Percentiles rank a stretch among this genome's conserved stretches.
phyloP scores from a whole-genome alignment of 176 grass and related monocot genomes.

The Canna indica region DNA sequence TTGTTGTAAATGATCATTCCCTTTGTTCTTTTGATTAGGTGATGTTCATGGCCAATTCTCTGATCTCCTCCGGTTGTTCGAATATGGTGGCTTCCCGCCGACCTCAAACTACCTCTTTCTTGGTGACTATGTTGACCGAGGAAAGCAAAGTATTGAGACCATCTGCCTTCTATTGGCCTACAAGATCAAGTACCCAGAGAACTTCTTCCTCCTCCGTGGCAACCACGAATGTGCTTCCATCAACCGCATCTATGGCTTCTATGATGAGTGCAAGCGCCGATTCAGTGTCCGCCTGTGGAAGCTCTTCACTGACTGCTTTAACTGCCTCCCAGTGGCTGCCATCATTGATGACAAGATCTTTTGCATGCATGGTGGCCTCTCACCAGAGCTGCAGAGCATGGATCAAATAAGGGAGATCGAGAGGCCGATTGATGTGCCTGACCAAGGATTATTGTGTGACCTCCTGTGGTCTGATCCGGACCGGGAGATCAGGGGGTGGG shows the following conservation, averaged over 20 bases:
- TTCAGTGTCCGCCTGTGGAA: conserved; percentile 56
- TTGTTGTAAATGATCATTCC: neutral
- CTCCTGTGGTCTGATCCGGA: conserved; percentile 63
- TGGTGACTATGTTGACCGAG: conserved; percentile 62
- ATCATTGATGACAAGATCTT: conserved; percentile 53
- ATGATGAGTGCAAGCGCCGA: conserved; percentile 70
- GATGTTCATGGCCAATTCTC: conserved; percentile 64
- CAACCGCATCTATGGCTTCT: conserved; percentile 74
- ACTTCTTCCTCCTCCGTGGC: conserved; percentile 52
- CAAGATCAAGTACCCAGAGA: conserved; percentile 54
- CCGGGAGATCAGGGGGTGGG: conserved; percentile 32
- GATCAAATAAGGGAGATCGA: conserved; percentile 36
- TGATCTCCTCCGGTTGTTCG: conserved; percentile 42
- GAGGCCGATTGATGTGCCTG: conserved; percentile 46
- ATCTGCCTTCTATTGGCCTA: conserved; percentile 50
- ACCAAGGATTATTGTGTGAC: conserved; percentile 52
- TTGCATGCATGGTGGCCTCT: conserved; percentile 59
- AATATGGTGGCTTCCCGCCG: conserved; percentile 42
- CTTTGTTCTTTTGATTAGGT: conserved; percentile 19
- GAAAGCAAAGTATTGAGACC: conserved; percentile 57
- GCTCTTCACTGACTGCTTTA: conserved; percentile 59
- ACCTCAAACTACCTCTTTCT: conserved; percentile 46
- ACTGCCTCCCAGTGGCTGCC: conserved; percentile 49
- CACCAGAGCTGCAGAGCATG: conserved; percentile 41
- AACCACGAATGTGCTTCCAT: conserved; percentile 73